Base-by-base conservation (phyloP, 2,329 filamentous ascomycete species). In the Botrytis deweyae region DNA sequence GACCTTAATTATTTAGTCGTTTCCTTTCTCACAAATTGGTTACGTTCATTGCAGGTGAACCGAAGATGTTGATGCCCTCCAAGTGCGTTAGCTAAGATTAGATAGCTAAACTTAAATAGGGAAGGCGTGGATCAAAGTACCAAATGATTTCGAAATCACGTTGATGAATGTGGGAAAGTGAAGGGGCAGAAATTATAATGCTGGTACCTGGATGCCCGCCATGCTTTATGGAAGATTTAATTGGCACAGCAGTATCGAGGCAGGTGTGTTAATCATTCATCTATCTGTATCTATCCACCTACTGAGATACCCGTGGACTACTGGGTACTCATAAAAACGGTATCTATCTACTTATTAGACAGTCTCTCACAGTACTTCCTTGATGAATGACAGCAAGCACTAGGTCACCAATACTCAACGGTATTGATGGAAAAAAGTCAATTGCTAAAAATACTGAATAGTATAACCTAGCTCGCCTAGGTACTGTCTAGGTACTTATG, bases 51-150 rank as follows among this genome's bases (percentile, higher is more conserved):
- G 29, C 29, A 29, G 29, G 29, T 29, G 65, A 55, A 36, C 46
- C 46, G 65, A 52, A 55, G 46, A 49, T 66, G 64, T 68, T 33
- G 63, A 46, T 65, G 63, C 65, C 44, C 62, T 64, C 62, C 64
- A 67, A 67, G 64, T 38, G 64, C 52, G 25, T 67, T 55, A 55
- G 65, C 65, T 67, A 67, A 55, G 65, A 52, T 55, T 40, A 29
- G 33, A 25, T 1, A 2, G 33, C 65, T 68, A 68, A 68, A 14
- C 65, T 55, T 42, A 33, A 58, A 68, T 55, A 58, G 65, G 65
- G 25, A 55, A 68, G 65, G 65, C 33, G 65, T 20, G 20, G 36
- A 18, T 16, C 18, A 20, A 18, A 12, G 46, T 29, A 67, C 46
- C 65, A 52, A 67, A 55, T 67, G 33, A 67, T 38, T 67, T 52